Base-by-base conservation (phyloP, 1,284 basidiomycete species). In the Pseudozyma sp. region DNA sequence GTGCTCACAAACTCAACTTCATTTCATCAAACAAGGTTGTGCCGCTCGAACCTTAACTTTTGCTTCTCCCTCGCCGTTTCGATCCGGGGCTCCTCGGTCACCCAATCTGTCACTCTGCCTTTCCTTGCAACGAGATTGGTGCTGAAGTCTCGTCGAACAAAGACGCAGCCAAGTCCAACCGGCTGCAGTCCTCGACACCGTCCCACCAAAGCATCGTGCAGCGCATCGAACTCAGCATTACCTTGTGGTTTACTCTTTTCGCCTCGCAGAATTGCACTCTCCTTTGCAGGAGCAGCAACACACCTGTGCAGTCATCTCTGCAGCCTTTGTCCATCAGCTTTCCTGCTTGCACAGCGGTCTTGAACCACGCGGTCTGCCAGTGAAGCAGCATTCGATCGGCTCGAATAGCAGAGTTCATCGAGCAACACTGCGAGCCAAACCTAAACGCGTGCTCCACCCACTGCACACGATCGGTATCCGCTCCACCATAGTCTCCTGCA, bases 21-120 rank as follows among this genome's bases (percentile, higher is more conserved):
- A 70, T 70, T 70, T 70, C 57, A 35, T 58, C 52, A 9, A n/a
- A 57, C 43, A 70, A 70, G 61, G 61, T 65, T 58, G 36, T 36
- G 8, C 51, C 68, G 62, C 52, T 56, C 61, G 42, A 70, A 70
- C 68, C 62, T 70, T 65, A 64, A 64, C 49, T 35, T 56, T 55
- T 31, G 25, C 25, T 8, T 18, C 31, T n/a, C 5, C 16, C 42
- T 31, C 42, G 25, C 40, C 43, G 12, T 31, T 31, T 31, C 25
- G 25, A 31, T 31, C 3, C 25, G 25, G 25, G 25, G 25, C 25
- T 31, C 25, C 25, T 31, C 25, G 25, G 25, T 31, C 25, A 31
- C 25, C 25, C 25, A 3, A 6, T 6, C 25, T 31, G 25, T 31
- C 25, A 31, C 25, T 31, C 25, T 31, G 25, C 25, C 49, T 43